Percentiles rank a stretch among this genome's conserved stretches.
Conservation (phyloP, 257 asterid genomes). For the Solanum phureja region DNA sequence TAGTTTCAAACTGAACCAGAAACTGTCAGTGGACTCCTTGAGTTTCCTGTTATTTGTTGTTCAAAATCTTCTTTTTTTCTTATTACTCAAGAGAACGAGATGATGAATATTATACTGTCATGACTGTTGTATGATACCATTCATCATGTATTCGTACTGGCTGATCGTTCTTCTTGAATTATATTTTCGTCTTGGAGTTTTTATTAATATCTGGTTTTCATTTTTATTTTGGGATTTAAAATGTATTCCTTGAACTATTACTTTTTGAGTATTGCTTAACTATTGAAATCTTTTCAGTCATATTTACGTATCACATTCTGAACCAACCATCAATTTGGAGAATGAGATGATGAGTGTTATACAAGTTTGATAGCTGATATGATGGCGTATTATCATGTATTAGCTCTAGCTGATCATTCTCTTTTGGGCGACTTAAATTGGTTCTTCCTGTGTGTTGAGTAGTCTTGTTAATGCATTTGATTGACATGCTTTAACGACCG, state of each 20-base stretch:
- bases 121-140: slow-evolving; percentile 13
- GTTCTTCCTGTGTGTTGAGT: background rate
- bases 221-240: background rate
- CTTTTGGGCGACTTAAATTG: background rate
- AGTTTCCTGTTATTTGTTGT: background rate
- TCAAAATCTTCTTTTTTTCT: background rate
- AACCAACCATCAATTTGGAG: background rate
- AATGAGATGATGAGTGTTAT: slow-evolving; percentile 12
- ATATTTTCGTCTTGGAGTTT: background rate
- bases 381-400: slow-evolving; percentile 49
- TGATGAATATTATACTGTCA: background rate
- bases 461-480: background rate
- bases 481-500: background rate
- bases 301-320: background rate
- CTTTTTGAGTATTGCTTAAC: background rate
- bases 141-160: slow-evolving; percentile 7
- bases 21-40: background rate
- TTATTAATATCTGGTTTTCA: background rate
- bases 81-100: background rate
- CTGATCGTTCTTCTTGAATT: background rate
- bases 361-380: slow-evolving; percentile 26
- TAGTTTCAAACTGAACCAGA: background rate
- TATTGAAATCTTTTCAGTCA: background rate
- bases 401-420: slow-evolving; percentile 67
- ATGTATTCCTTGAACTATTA: background rate